Evolutionary conservation across 108 stramenopile genomes (phyloP).

Genomic region (Bacterosira constricta): DNA sequence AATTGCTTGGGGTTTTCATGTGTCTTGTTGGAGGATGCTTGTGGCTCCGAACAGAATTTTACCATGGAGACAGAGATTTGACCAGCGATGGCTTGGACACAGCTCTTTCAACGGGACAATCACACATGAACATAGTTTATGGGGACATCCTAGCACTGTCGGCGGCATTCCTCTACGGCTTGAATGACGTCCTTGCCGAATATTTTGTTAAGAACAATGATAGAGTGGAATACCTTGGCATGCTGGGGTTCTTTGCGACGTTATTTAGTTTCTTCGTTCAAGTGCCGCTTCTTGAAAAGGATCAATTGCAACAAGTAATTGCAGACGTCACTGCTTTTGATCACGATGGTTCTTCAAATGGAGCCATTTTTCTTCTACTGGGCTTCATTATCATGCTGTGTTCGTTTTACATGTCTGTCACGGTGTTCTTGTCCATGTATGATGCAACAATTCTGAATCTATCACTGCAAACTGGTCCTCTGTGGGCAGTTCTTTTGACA

Average conservation of each 20-base stretch:
- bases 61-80: neutral
- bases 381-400: constrained; percentile 44
- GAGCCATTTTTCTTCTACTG: neutral
- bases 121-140: neutral
- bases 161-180: constrained; percentile 64
- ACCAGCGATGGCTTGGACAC: no score
- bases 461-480: constrained; percentile 63
- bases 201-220: constrained; percentile 62
- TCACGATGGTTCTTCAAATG: neutral
- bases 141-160: constrained; percentile 67
- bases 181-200: constrained; percentile 72
- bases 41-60: constrained; percentile 34
- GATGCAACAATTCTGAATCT: constrained; percentile 81
- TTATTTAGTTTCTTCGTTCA: constrained; percentile 50
- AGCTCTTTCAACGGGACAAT: no score
- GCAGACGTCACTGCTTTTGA: neutral
- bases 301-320: constrained; percentile 17
- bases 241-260: constrained; percentile 74
- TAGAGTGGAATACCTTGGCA: constrained; percentile 72
- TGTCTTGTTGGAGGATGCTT: constrained; percentile 38
- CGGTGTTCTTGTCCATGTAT: constrained; percentile 56
- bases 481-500: constrained; percentile 77
- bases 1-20: constrained; percentile 28
- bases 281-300: constrained; percentile 46
- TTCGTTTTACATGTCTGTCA: constrained; percentile 67